These are phyloP conservation scores for Ascosphaera apis DNA, from an alignment of 2,329 filamentous ascomycete species.

Conservation along the genomic window DNA sequence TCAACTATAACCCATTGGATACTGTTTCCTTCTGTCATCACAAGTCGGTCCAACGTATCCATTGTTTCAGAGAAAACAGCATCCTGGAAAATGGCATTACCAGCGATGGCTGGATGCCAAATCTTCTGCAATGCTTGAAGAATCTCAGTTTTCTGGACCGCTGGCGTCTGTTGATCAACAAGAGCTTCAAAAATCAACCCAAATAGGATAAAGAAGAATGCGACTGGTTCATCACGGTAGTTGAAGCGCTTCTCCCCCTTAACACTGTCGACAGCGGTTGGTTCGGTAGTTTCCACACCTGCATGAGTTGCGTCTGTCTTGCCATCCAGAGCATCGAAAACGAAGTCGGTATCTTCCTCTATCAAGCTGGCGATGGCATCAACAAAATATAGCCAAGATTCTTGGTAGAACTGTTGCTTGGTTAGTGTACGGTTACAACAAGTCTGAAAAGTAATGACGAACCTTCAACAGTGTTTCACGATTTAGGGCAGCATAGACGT, in stretches of 20 bases:
- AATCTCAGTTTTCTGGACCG: slow-evolving; percentile 67
- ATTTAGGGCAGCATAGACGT: slow-evolving; percentile 84
- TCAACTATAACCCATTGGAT: slow-evolving; percentile 86
- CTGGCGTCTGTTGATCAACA: slow-evolving; percentile 48
- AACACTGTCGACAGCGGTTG: neutral
- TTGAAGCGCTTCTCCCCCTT: slow-evolving; percentile 52
- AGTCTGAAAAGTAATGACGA: slow-evolving; percentile 4
- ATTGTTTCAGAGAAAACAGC: slow-evolving; percentile 94
- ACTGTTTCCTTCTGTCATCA: slow-evolving; percentile 70
- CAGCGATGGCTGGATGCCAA: slow-evolving; percentile 75
- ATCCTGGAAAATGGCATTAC: slow-evolving; percentile 88
- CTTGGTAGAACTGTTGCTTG: slow-evolving; percentile 59
- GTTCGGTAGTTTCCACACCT: neutral
- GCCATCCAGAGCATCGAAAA: slow-evolving; percentile 88
- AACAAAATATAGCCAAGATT: slow-evolving; percentile 87
- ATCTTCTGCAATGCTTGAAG: slow-evolving; percentile 87
- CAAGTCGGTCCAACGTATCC: slow-evolving; percentile 79
- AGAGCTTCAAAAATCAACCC: slow-evolving; percentile 91
- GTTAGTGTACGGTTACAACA: slow-evolving; percentile 1
- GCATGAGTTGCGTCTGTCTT: slow-evolving; percentile 25
- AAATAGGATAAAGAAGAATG: slow-evolving; percentile 97
- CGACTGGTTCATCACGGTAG: slow-evolving; percentile 90
- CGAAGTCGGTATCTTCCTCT: slow-evolving; percentile 91
- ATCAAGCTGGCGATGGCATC: slow-evolving; percentile 95
- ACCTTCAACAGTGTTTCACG: slow-evolving; percentile 68